Evolutionary conservation across 2,329 filamentous ascomycete genomes (phyloP).

Genomic region (Epichloe hybrida): DNA sequence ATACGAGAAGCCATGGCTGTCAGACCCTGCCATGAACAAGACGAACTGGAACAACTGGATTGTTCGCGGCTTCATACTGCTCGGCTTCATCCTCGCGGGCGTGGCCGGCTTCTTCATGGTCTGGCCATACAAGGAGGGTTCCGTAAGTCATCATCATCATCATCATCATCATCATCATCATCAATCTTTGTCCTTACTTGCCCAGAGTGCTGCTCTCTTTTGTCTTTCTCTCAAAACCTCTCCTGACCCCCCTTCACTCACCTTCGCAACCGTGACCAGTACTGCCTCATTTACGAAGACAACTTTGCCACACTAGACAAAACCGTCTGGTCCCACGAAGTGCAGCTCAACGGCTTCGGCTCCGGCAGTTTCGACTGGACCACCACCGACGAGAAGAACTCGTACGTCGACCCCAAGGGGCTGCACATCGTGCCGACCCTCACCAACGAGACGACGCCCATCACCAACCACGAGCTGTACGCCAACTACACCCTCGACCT

Average conservation of each 20-base stretch:
- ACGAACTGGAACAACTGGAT: conserved; percentile 23
- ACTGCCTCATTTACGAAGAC: conserved; percentile 38
- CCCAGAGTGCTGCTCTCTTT: no score
- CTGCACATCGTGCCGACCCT: conserved; percentile 42
- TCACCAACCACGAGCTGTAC: conserved; percentile 24
- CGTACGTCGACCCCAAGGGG: conserved; percentile 32
- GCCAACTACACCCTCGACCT: conserved; percentile 32
- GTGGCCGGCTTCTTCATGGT: conserved; percentile 20
- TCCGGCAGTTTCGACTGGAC: conserved; percentile 43
- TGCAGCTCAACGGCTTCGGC: conserved; percentile 30
- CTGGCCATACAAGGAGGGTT: conserved; percentile 13
- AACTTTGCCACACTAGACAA: conserved; percentile 31
- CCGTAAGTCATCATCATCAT: conserved; percentile 5
- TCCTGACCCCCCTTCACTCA: no score
- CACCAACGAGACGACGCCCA: conserved; percentile 26
- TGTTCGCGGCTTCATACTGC: conserved; percentile 16
- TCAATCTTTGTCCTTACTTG: no score
- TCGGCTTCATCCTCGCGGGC: conserved; percentile 21
- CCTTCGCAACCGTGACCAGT: conserved; percentile 14
- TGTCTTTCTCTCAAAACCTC: no score
- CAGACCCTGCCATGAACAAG: conserved; percentile 18
- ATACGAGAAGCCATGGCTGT: conserved; percentile 27
- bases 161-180: no score
- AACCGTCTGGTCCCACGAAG: conserved; percentile 34
- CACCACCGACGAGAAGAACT: conserved; percentile 32